Conservation (phyloP, 306 rosid genomes). For the Quercus suber region DNA sequence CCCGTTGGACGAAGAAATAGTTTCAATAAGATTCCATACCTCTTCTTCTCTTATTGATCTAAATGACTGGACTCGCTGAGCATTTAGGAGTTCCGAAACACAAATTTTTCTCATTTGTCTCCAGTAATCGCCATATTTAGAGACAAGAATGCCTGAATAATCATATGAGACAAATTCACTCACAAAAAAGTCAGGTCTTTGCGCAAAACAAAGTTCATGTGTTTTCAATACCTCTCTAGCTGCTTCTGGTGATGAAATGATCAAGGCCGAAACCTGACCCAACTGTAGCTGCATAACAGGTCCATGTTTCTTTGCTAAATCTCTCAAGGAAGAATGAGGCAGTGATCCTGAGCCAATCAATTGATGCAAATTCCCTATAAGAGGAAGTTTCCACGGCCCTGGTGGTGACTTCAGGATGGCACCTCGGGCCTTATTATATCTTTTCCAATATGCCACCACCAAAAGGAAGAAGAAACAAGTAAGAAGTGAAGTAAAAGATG, state of each 20-base stretch:
- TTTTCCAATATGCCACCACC: neutral
- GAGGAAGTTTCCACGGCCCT: conserved; percentile 1
- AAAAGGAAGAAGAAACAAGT: neutral
- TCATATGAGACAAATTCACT: too few relatives aligned
- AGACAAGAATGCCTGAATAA: too few relatives aligned
- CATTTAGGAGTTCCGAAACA: too few relatives aligned
- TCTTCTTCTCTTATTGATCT: too few relatives aligned
- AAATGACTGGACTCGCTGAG: too few relatives aligned
- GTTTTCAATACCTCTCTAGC: conserved; percentile 29
- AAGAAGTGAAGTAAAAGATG: neutral
- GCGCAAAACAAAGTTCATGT: conserved; percentile 24
- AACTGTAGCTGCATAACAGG: conserved; percentile 23
- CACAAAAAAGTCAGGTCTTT: too few relatives aligned
- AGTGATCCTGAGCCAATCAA: conserved; percentile 7
- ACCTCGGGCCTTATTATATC: neutral
- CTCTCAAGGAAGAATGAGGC: neutral
- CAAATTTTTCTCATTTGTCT: too few relatives aligned
- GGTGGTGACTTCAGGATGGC: too few relatives aligned
- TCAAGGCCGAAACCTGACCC: conserved; percentile 8
- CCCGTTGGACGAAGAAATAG: too few relatives aligned
- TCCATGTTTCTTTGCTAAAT: too few relatives aligned
- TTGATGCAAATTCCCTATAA: conserved; percentile 24
- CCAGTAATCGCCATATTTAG: too few relatives aligned
- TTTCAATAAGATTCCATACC: too few relatives aligned
- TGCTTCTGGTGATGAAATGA: conserved; percentile 28